Evolutionary conservation across 352 stramenopile genomes (phyloP).

Genomic region (Phytopythium aichiense): DNA sequence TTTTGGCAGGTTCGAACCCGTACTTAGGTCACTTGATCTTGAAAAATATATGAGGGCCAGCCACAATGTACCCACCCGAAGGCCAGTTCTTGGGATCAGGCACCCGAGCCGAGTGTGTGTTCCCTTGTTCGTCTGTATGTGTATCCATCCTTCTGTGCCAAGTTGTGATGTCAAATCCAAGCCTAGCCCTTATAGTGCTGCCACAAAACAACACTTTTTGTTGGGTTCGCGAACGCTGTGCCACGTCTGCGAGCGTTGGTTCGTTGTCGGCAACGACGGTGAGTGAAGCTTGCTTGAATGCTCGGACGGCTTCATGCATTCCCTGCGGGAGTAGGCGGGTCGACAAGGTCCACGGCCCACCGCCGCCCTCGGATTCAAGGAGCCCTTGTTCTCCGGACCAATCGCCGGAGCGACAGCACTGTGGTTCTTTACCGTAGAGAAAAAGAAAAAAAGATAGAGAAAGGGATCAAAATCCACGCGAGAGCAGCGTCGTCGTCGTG

Average conservation of each 20-base stretch:
- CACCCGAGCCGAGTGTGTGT: neutral
- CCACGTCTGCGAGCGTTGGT: neutral
- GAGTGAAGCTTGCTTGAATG: neutral
- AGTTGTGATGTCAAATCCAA: neutral
- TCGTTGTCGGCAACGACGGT: neutral
- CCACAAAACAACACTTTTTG: neutral
- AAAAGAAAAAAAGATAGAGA: neutral
- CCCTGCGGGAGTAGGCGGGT: neutral
- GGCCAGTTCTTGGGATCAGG: neutral
- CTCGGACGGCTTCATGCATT: neutral
- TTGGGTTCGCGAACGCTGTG: neutral
- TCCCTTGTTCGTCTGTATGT: constrained; percentile 1
- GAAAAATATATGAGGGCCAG: neutral
- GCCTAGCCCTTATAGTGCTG: neutral
- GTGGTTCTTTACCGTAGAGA: neutral
- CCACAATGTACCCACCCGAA: neutral
- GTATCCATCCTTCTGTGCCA: neutral
- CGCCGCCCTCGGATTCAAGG: neutral
- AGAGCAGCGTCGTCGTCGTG: neutral
- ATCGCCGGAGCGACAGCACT: neutral
- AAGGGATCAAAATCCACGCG: neutral
- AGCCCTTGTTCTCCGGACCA: neutral
- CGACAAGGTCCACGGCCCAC: neutral
- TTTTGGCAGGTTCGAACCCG: neutral
- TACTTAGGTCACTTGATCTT: neutral